A percentile compares a stretch with the other conserved stretches of the same genome.
Conservation (phyloP, 805 yeast species). For the Pichia membranifaciens region DNA sequence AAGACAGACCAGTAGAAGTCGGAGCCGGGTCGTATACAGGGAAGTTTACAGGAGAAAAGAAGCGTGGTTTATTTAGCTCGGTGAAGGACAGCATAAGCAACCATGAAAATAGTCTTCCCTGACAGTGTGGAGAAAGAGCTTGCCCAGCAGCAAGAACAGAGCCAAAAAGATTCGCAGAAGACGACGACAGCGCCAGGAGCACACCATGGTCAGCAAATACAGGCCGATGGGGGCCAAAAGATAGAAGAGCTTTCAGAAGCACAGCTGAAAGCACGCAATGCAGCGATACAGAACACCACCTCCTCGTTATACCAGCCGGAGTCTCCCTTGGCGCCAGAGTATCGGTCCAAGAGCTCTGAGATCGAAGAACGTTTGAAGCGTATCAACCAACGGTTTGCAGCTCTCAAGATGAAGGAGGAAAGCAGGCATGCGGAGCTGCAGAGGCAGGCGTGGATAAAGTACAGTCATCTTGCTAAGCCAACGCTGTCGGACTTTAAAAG, state of each 20-base stretch:
- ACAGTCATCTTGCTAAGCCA: slow-evolving; percentile 24
- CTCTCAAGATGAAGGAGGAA: slow-evolving; percentile 21
- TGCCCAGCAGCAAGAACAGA: background rate
- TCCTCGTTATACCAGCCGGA: slow-evolving; percentile 25
- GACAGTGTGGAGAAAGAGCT: slow-evolving; percentile 11
- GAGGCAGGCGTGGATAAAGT: slow-evolving; percentile 15
- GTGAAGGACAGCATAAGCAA: too few species aligned
- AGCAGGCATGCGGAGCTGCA: slow-evolving; percentile 14
- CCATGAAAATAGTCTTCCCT: slow-evolving; percentile 11
- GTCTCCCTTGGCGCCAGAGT: slow-evolving; percentile 22
- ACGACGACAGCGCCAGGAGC: background rate
- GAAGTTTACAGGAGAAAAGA: too few species aligned
- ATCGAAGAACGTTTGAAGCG: slow-evolving; percentile 25
- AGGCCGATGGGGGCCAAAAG: too few species aligned
- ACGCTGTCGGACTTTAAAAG: slow-evolving; percentile 29
- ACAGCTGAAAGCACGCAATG: slow-evolving; percentile 12
- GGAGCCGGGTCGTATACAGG: too few species aligned
- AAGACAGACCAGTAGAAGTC: too few species aligned
- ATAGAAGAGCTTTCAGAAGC: background rate
- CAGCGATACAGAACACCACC: slow-evolving; percentile 15
- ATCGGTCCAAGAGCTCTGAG: slow-evolving; percentile 26
- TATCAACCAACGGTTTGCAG: slow-evolving; percentile 21
- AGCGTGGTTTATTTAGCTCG: too few species aligned
- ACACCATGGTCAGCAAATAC: background rate
- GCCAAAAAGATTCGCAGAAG: background rate